Base-by-base conservation (phyloP, 805 yeast species). In the Monosporozyma unispora region DNA sequence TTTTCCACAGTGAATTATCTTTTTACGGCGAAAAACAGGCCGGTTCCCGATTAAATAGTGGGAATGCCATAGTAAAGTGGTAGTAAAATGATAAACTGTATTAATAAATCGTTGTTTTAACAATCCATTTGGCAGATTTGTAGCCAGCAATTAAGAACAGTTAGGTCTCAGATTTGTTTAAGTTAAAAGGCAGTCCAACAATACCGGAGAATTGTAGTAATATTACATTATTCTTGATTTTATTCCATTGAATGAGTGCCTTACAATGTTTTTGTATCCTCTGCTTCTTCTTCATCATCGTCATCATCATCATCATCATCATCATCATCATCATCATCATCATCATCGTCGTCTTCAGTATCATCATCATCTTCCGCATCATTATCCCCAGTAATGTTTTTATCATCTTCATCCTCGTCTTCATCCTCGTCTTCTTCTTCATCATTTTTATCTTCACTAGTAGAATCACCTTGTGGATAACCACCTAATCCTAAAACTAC, bases 401-500 rank as follows among this genome's bases (percentile, higher is more conserved):
- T 56, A 9, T 58, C 65, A 3, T 64, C 63, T n/a, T 60, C 64
- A 12, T 63, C 67, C 23, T 58, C 64, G 2, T 63, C 66, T 21
- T 63, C 65, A 9, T 60, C 68, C 11, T 69, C 73, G n/a, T 68
- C 70, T 1, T 64, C 71, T 1, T 68, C 72, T 8, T 73, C 72
- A 4, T 71, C 74, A 7, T 71, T 69, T 3, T 72, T 76, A 0
- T 73, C 75, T 14, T 69, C 76, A 19, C 72, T 76, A 11, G 71
- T 77, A 28, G 73, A 76, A 11, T 76, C 81, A 27, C 72, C 77
- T 47, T 78, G 76, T 18, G 82, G 82, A 75, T 77, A 69, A 50
- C 81, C 75, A 54, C 82, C 79, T 55, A 89, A 70, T 62, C 82
- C 84, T 67, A 81, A 73, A 19, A 86, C 95, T 45, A 87, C 75